Conservation (phyloP, 441 rosid species). For the Adansonia madagascariensis region DNA sequence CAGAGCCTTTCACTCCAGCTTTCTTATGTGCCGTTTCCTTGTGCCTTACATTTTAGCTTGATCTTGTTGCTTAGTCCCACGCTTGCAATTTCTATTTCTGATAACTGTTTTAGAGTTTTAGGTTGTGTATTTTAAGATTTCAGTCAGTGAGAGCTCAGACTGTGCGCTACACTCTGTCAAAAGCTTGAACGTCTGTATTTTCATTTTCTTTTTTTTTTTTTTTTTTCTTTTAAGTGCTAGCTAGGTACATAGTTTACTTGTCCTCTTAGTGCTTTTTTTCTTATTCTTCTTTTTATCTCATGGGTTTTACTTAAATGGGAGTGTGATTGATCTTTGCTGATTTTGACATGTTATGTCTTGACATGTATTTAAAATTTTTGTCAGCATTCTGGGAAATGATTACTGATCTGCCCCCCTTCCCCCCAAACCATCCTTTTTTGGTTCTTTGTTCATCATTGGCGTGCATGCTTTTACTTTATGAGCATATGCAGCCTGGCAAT, state of each 20-base stretch:
- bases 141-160: background rate
- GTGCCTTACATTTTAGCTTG: conserved; percentile 10
- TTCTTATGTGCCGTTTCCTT: conserved; percentile 15
- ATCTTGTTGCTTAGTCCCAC: conserved; percentile 17
- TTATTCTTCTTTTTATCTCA: background rate
- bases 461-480: background rate
- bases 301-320: background rate
- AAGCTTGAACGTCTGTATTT: background rate
- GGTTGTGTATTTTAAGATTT: background rate
- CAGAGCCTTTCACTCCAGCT: background rate
- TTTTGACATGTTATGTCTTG: background rate
- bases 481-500: background rate
- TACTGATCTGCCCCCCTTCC: background rate
- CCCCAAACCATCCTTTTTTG: background rate
- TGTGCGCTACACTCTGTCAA: background rate
- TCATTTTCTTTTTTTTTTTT: background rate
- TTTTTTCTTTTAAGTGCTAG: no score
- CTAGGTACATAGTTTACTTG: background rate
- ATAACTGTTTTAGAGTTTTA: conserved; percentile 5
- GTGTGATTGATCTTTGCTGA: background rate
- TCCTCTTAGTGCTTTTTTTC: background rate
- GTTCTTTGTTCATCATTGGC: background rate
- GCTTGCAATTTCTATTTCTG: background rate
- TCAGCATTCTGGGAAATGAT: background rate
- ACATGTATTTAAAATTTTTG: background rate